A percentile compares a stretch with the other conserved stretches of the same genome.
phyloP scores from a whole-genome alignment of 2,329 filamentous ascomycete species.

The Diaporthe eres region DNA sequence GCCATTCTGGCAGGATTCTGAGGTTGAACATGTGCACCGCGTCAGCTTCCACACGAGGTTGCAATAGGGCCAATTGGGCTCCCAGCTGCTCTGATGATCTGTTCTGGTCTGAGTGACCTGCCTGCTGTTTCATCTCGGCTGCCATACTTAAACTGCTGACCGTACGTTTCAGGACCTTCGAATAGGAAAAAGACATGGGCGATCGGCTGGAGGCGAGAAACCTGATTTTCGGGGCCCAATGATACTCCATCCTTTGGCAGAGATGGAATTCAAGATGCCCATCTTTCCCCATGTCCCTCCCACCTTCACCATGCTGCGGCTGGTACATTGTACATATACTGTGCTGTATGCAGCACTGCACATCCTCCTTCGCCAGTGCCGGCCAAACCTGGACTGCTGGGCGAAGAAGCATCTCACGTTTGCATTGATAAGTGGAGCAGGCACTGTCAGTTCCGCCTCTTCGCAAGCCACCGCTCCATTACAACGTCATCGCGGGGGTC shows the following conservation, averaged over 20 bases:
- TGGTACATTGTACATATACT: conserved; percentile 5
- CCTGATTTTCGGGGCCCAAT: conserved; percentile 33
- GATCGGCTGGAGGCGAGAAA: conserved; percentile 33
- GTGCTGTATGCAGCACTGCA: conserved; percentile 1
- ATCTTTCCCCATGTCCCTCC: neutral
- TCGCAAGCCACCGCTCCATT: conserved; percentile 24
- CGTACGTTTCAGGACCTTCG: conserved; percentile 39
- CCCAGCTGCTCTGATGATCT: conserved; percentile 21
- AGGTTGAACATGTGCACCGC: conserved; percentile 27
- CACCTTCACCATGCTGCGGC: neutral
- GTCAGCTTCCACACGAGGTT: conserved; percentile 23
- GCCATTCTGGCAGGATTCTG: neutral
- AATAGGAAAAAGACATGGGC: conserved; percentile 30
- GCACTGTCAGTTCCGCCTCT: conserved; percentile 6
- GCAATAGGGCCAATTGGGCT: conserved; percentile 1
- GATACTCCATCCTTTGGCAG: neutral
- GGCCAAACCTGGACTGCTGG: neutral
- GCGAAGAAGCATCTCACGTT: conserved; percentile 7
- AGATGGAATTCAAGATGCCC: conserved; percentile 29
- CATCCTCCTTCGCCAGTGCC: neutral
- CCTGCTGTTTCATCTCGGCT: conserved; percentile 41
- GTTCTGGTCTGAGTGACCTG: conserved; percentile 7
- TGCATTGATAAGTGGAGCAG: conserved; percentile 21
- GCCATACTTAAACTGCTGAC: conserved; percentile 24
- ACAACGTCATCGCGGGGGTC: conserved; percentile 37